Evolutionary conservation across 2,329 filamentous ascomycete species (phyloP), one percentile per base, ranked within the genome.

Genomic region (Curvularia sp.): DNA sequence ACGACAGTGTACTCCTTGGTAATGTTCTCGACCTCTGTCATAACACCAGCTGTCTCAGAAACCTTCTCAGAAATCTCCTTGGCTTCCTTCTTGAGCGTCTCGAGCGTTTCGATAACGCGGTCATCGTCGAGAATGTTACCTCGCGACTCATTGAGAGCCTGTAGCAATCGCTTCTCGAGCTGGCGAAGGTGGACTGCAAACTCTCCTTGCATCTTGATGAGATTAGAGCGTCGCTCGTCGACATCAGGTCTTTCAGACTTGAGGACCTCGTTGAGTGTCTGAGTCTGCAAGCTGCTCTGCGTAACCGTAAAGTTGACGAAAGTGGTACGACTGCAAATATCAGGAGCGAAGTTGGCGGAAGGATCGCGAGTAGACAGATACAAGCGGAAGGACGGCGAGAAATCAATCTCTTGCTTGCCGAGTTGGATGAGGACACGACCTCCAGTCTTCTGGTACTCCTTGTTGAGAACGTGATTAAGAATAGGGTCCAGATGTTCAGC

Each of bases 231-330:
- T 64, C 95, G 88, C 82, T 98, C 93, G 75, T 99, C 95, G 18
- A 99, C 93, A 79, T 99, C 95, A 4, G 96, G 95, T 55, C 96
- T 88, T 82, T 99, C 95, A 13, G 93, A 97, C 78, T 98, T 98
- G 72, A 99, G 86, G 33, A 98, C 95, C 64, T 99, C 93, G 68
- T 97, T 97, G 67, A 99, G 87, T 1, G 95, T 97, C 79, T 99
- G 95, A 1, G 95, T 98, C 80, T 97, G 95, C 73, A 99, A 84
- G 83, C 94, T 98, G 85, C 95, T 97, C 81, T 98, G 94, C 4
- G 95, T 99, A 63, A 99, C 94, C 1, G 96, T 98, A 70, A 99
- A 99, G 80, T 99, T 99, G 85, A 99, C 95, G 79, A 99, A 97
- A 0, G 96, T 99, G 6, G 95, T 98, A 72, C 96, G 88, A 83